Conservation (phyloP, 2,329 filamentous ascomycete species). For the Plenodomus tracheiphilus region DNA sequence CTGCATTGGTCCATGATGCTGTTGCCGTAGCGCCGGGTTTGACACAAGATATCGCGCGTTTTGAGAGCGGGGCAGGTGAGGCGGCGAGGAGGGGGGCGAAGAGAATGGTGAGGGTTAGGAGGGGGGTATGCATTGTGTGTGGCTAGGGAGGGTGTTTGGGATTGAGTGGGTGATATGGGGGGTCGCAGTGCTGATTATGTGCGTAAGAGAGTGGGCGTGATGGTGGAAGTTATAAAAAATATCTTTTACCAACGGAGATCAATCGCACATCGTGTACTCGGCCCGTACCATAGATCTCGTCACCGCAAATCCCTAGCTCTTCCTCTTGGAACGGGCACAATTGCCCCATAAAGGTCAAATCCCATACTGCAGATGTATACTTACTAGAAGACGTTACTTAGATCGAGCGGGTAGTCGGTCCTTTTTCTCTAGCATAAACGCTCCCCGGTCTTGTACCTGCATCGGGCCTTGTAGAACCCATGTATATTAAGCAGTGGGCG, state of each 20-base stretch:
- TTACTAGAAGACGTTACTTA: not conserved
- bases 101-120: slow-evolving; percentile 5
- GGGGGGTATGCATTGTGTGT: slow-evolving; percentile 7
- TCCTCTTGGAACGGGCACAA: not conserved
- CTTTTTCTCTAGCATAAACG: not conserved
- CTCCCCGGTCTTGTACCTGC: slow-evolving; percentile 2
- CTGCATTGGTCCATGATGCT: slow-evolving; percentile 52
- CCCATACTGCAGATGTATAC: not conserved
- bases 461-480: not conserved
- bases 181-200: not conserved
- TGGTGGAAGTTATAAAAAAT: not conserved
- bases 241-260: not conserved
- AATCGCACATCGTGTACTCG: not conserved
- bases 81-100: slow-evolving; percentile 1
- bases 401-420: not conserved
- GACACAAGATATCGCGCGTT: slow-evolving; percentile 45
- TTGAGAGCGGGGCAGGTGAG: slow-evolving; percentile 6
- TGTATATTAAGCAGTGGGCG: not conserved
- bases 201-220: not conserved
- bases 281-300: not conserved
- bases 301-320: too few species aligned
- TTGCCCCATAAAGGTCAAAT: slow-evolving; percentile 2
- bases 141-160: too few species aligned
- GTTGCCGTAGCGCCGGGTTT: slow-evolving; percentile 48
- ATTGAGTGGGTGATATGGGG: too few species aligned